These are phyloP conservation scores for Peronospora destructor DNA, from an alignment of 352 stramenopile species.

Conservation along the genomic window DNA sequence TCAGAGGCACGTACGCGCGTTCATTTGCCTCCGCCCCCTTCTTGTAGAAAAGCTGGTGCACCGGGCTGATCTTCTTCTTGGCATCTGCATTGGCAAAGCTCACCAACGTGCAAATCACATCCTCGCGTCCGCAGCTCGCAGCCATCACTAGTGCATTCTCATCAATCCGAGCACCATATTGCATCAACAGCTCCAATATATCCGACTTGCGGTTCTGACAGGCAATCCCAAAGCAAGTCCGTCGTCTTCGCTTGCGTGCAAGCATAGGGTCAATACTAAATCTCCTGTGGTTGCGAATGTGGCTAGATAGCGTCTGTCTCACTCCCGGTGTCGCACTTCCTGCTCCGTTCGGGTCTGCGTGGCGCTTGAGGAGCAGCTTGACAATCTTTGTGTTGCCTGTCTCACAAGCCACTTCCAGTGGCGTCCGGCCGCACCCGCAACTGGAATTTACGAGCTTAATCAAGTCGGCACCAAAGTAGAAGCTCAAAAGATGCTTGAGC, in stretches of 20 bases:
- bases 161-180: slow-evolving; percentile 51
- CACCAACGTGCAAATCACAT: slow-evolving; percentile 39
- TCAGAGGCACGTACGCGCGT: slow-evolving; percentile 21
- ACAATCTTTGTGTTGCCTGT: slow-evolving; percentile 44
- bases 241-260: slow-evolving; percentile 32
- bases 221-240: slow-evolving; percentile 48
- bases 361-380: slow-evolving; percentile 53
- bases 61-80: slow-evolving; percentile 23
- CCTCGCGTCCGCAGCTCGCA: slow-evolving; percentile 31
- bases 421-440: slow-evolving; percentile 61
- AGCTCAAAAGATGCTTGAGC: slow-evolving; percentile 66
- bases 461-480: slow-evolving; percentile 50
- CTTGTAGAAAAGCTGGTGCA: slow-evolving; percentile 35
- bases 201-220: slow-evolving; percentile 36
- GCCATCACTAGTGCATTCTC: slow-evolving; percentile 52
- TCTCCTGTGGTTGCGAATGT: slow-evolving; percentile 30
- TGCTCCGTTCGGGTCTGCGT: slow-evolving; percentile 46
- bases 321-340: slow-evolving; percentile 12
- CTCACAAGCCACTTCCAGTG: slow-evolving; percentile 62
- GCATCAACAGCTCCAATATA: slow-evolving; percentile 52
- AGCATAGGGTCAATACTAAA: slow-evolving; percentile 17
- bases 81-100: slow-evolving; percentile 23
- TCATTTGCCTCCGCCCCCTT: slow-evolving; percentile 22
- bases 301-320: slow-evolving; percentile 19
- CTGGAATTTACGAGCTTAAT: slow-evolving; percentile 60